A percentile compares a stretch with the other conserved stretches of the same genome.
phyloP scores from a whole-genome alignment of 2,329 filamentous ascomycete species.

The Diaporthe velutina region DNA sequence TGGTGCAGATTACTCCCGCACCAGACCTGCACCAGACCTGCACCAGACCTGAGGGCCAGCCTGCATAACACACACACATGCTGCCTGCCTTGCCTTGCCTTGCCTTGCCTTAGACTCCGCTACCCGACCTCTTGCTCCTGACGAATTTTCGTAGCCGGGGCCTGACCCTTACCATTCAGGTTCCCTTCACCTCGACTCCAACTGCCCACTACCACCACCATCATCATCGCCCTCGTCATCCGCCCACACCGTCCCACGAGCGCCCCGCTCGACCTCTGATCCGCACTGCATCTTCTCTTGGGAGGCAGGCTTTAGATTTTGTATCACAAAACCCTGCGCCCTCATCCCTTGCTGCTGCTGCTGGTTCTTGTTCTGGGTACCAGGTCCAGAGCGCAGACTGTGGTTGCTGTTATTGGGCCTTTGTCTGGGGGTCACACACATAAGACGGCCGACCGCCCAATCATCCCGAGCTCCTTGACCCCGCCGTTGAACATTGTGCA shows the following conservation, averaged over 20 bases:
- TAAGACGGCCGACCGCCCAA: slow-evolving; percentile 39
- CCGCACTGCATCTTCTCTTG: slow-evolving; percentile 5
- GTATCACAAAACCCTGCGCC: slow-evolving; percentile 18
- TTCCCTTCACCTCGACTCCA: slow-evolving; percentile 21
- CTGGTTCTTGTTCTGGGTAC: slow-evolving; percentile 19
- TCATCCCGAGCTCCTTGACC: slow-evolving; percentile 40
- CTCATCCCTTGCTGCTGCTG: slow-evolving; percentile 19
- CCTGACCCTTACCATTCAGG: slow-evolving; percentile 21
- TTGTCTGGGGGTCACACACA: slow-evolving; percentile 38
- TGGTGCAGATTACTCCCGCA: slow-evolving; percentile 34
- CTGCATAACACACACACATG: slow-evolving; percentile 36
- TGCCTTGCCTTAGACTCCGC: slow-evolving; percentile 32
- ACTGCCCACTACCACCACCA: slow-evolving; percentile 8
- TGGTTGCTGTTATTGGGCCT: slow-evolving; percentile 37
- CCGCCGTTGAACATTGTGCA: slow-evolving; percentile 39
- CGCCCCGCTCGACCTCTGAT: slow-evolving; percentile 11
- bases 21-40: slow-evolving; percentile 2
- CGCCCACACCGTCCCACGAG: slow-evolving; percentile 13
- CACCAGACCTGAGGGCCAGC: slow-evolving; percentile 18
- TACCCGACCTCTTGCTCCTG: slow-evolving; percentile 31
- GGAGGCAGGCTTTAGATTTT: neutral
- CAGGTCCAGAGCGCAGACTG: slow-evolving; percentile 23
- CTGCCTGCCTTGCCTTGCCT: slow-evolving; percentile 32
- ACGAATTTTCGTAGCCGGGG: slow-evolving; percentile 26
- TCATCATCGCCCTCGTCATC: slow-evolving; percentile 31